Evolutionary conservation across 305 asterid genomes (phyloP).

Genomic region (Solanum hybrid): DNA sequence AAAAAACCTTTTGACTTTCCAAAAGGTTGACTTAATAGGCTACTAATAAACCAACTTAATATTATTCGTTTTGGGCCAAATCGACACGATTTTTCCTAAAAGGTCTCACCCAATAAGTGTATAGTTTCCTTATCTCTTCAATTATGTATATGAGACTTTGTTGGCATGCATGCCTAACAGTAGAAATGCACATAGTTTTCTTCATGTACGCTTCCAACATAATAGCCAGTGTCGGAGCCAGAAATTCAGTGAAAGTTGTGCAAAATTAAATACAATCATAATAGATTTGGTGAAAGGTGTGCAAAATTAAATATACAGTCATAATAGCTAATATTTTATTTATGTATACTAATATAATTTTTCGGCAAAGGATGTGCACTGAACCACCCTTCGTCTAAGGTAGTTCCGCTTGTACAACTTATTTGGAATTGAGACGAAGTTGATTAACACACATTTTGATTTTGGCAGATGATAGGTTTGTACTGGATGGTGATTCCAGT

Average conservation of each 20-base stretch:
- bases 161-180: neutral
- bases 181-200: neutral
- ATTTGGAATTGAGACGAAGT: neutral
- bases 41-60: neutral
- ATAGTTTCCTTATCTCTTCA: neutral
- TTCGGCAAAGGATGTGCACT: neutral
- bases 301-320: neutral
- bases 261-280: neutral
- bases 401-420: neutral
- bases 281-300: neutral
- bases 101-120: neutral
- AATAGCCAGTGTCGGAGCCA: neutral
- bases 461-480: constrained; percentile 72
- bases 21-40: neutral
- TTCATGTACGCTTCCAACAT: neutral
- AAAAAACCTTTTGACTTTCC: neutral
- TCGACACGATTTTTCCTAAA: neutral
- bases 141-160: neutral
- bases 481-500: constrained; percentile 87
- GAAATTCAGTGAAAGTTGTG: neutral
- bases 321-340: neutral
- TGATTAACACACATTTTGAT: neutral
- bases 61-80: neutral
- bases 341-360: neutral
- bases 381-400: fast-evolving